Conservation (phyloP, 2,329 filamentous ascomycete genomes). For the Emergomyces orientalis region DNA sequence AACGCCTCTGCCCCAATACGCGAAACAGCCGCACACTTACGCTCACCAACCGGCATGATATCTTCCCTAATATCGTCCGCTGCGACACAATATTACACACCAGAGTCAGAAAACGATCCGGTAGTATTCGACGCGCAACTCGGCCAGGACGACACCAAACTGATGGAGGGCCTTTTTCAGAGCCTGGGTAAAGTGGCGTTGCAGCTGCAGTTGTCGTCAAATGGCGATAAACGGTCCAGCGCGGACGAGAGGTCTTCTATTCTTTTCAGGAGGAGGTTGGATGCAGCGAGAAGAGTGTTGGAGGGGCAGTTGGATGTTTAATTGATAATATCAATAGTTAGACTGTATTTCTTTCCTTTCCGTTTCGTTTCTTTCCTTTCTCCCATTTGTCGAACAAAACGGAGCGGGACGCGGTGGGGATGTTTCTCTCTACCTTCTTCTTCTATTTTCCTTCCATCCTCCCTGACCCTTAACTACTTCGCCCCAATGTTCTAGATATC, state of each 20-base stretch:
- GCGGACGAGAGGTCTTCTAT: slow-evolving; percentile 46
- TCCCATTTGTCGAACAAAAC: neutral
- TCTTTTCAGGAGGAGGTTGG: slow-evolving; percentile 60
- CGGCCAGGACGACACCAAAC: slow-evolving; percentile 47
- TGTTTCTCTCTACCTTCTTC: slow-evolving; percentile 1
- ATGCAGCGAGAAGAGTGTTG: slow-evolving; percentile 62
- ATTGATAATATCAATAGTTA: neutral
- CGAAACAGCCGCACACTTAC: neutral
- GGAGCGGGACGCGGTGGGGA: neutral
- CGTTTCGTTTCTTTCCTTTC: neutral
- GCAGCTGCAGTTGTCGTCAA: slow-evolving; percentile 39
- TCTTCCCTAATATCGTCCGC: slow-evolving; percentile 7
- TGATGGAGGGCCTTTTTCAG: slow-evolving; percentile 47
- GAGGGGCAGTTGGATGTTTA: slow-evolving; percentile 54
- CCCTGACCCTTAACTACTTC: slow-evolving; percentile 6
- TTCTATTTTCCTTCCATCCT: slow-evolving; percentile 5
- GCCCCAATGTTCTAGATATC: slow-evolving; percentile 7
- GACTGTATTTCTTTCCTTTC: too few relatives aligned
- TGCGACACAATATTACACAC: neutral
- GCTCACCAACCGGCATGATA: slow-evolving; percentile 4
- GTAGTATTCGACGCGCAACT: slow-evolving; percentile 21
- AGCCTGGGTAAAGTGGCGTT: slow-evolving; percentile 42
- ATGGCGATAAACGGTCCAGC: slow-evolving; percentile 39
- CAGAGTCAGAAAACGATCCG: neutral
- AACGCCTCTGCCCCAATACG: neutral